Conservation (phyloP, 352 stramenopile species). For the Thalassiosira tumida region DNA sequence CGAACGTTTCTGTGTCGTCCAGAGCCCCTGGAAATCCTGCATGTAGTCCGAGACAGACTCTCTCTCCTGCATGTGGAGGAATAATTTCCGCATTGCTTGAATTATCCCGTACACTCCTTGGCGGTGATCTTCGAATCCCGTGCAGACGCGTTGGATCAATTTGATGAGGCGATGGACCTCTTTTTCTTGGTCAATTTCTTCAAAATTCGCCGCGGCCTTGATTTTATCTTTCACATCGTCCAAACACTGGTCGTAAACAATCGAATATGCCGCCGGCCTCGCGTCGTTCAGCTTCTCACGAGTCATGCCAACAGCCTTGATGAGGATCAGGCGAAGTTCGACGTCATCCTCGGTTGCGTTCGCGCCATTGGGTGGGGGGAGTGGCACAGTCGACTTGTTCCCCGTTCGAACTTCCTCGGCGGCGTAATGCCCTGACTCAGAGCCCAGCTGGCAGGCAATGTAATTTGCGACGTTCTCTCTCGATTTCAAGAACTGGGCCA, state of each 20-base stretch:
- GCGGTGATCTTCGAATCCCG: background rate
- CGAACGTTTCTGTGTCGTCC: too few relatives aligned
- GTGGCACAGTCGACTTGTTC: background rate
- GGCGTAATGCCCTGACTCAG: constrained; percentile 14
- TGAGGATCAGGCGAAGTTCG: background rate
- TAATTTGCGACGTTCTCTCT: constrained; percentile 24
- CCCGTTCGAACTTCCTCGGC: background rate
- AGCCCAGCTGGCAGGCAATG: background rate
- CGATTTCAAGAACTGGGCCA: background rate
- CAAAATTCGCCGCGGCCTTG: background rate
- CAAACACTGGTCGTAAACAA: background rate
- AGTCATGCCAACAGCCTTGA: background rate
- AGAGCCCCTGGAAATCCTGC: too few relatives aligned
- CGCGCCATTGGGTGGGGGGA: background rate
- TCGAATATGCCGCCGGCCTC: background rate
- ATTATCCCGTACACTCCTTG: background rate
- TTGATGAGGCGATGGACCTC: background rate
- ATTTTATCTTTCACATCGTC: background rate
- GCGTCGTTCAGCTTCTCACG: background rate
- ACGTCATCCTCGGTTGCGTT: background rate
- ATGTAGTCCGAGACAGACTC: too few relatives aligned
- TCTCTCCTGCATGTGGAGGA: background rate
- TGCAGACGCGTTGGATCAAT: background rate
- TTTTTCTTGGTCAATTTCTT: background rate
- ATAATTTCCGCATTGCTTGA: background rate